Base-by-base conservation (phyloP, 192 early-diverging fungal genomes). In the Ambispora gerdemannii region DNA sequence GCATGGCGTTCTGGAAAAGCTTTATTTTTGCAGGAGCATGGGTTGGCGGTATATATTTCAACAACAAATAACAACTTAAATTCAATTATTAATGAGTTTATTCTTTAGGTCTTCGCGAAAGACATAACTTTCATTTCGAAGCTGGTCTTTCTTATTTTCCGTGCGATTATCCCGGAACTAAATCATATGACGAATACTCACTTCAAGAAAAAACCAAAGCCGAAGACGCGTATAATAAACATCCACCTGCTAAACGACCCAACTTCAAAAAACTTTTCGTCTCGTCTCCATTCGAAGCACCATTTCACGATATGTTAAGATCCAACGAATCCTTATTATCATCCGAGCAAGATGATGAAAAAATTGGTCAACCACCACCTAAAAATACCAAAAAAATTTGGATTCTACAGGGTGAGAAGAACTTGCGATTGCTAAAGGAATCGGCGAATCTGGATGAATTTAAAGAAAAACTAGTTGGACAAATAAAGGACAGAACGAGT, bases 21-120 rank as follows among this genome's bases (percentile, higher is more conserved):
- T 81, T 98, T 22, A 78, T 91, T 20, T 96, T 93, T 82, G 92
- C 91, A 1, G 96, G 96, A 13, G 92, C 90, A 1, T 83, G 91
- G 56, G 87, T 88, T 2, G 89, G 87, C 31, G 95, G 95, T 28
- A 53, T 15, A n/a, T 49, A 31, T 50, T 4, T 0, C 4, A 11
- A 7, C 8, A 24, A 6, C 20, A 22, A n/a, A n/a, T n/a, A n/a
- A n/a, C 38, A 43, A 43, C 38, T 43, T 43, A 43, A 43, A 10
- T 43, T 43, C 7, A 43, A 43, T 15, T 43, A 43, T 43, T 43
- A 6, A 6, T 43, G 3, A 10, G 8, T 32, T 33, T 67, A 13
- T 43, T 24, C n/a, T 32, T 34, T 52, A 67, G 65, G 68, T 0
- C 72, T 91, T 31, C 74, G 87, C 4, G 94, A 98, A 65, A 77